These are phyloP conservation scores for Pelargonium cotyledonis DNA, from an alignment of 441 rosid species.

Conservation along the genomic window DNA sequence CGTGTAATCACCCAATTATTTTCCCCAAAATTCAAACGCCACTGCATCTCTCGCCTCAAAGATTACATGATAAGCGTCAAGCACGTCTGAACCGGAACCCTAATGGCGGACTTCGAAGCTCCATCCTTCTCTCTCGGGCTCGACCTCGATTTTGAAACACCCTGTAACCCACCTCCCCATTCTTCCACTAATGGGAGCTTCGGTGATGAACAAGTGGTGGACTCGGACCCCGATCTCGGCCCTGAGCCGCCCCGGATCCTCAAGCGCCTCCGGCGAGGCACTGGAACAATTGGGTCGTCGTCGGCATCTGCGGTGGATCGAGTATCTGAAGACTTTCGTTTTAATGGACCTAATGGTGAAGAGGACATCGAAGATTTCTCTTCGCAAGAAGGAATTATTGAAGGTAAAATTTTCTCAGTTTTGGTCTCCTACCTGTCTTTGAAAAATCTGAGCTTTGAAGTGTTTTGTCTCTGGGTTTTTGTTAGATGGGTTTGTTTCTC, in stretches of 20 bases:
- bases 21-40: neutral
- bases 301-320: conserved; percentile 12
- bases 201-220: conserved; percentile 15
- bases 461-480: neutral
- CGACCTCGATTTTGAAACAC: conserved; percentile 32
- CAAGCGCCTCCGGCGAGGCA: conserved; percentile 56
- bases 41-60: neutral
- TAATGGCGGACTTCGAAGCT: conserved; percentile 55
- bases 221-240: conserved; percentile 34
- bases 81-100: conserved; percentile 6
- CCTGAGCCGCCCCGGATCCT: conserved; percentile 39
- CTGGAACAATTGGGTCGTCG: conserved; percentile 6
- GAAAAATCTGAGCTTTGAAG: neutral
- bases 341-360: conserved; percentile 26
- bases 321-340: conserved; percentile 11
- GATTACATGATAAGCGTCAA: neutral
- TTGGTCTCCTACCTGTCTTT: neutral
- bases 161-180: conserved; percentile 3
- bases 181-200: neutral
- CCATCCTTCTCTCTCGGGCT: conserved; percentile 88
- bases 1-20: neutral
- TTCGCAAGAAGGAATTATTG: conserved; percentile 41
- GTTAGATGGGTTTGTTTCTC: neutral
- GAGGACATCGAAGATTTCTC: conserved; percentile 86
- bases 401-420: conserved; percentile 24